phyloP scores from a whole-genome alignment of 108 stramenopile genomes.

The Skeletonema marinoi region DNA sequence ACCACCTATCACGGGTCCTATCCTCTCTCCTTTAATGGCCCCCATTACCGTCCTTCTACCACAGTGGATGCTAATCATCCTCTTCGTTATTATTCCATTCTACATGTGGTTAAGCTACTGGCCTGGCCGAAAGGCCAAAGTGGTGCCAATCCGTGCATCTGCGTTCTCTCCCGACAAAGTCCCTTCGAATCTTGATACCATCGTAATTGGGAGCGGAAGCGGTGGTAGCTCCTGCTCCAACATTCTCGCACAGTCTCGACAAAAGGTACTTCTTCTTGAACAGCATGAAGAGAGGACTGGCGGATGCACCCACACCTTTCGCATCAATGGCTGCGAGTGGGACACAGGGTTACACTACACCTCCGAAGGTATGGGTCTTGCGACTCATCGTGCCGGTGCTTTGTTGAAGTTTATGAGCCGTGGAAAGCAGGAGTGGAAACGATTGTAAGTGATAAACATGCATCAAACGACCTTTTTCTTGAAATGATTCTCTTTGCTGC shows the following conservation, averaged over 20 bases:
- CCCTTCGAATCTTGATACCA: slow-evolving; percentile 55
- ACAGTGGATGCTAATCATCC: slow-evolving; percentile 8
- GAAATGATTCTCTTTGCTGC: too few species aligned
- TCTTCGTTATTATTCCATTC: slow-evolving; percentile 13
- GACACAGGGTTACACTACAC: slow-evolving; percentile 67
- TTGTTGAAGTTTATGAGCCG: slow-evolving; percentile 57
- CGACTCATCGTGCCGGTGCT: slow-evolving; percentile 50
- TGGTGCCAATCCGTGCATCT: slow-evolving; percentile 42
- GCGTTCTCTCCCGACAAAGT: slow-evolving; percentile 46
- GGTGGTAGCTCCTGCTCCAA: slow-evolving; percentile 70
- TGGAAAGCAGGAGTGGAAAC: slow-evolving; percentile 57
- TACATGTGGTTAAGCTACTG: slow-evolving; percentile 22
- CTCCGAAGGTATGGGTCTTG: slow-evolving; percentile 42
- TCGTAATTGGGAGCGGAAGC: slow-evolving; percentile 74
- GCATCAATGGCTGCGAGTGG: slow-evolving; percentile 51
- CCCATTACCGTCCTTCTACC: slow-evolving; percentile 12
- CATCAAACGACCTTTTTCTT: neutral
- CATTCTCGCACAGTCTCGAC: slow-evolving; percentile 61
- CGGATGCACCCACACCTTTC: slow-evolving; percentile 62
- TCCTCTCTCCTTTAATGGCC: too few species aligned
- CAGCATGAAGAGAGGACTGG: slow-evolving; percentile 65
- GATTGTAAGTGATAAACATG: slow-evolving; percentile 11
- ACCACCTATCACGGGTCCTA: too few species aligned
- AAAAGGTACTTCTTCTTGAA: slow-evolving; percentile 65
- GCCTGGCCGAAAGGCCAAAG: slow-evolving; percentile 31